These are phyloP conservation scores for Cyclocybe aegerita DNA, from an alignment of 768 basidiomycete genomes.

Conservation along the genomic window DNA sequence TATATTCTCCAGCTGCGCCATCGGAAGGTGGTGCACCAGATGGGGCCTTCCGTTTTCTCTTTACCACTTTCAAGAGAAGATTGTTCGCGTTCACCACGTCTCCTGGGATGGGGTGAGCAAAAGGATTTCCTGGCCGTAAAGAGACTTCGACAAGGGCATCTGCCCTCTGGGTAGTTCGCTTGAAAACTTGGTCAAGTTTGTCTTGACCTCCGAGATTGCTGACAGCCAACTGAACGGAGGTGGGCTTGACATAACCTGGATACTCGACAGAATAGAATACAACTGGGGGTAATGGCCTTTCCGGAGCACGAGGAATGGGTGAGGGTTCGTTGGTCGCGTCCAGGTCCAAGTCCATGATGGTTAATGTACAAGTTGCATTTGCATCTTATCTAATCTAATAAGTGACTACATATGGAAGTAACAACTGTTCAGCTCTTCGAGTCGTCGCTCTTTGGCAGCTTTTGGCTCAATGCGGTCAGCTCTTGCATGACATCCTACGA, in stretches of 20 bases:
- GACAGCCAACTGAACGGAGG: slow-evolving; percentile 63
- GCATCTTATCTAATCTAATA: slow-evolving; percentile 31
- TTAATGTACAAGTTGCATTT: slow-evolving; percentile 26
- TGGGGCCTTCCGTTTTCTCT: slow-evolving; percentile 54
- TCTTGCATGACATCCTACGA: too few relatives aligned
- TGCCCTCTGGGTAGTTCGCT: slow-evolving; percentile 57
- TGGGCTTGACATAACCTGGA: slow-evolving; percentile 75
- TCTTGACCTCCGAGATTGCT: slow-evolving; percentile 68
- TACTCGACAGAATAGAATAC: slow-evolving; percentile 85
- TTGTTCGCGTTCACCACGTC: slow-evolving; percentile 77
- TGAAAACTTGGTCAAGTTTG: slow-evolving; percentile 76
- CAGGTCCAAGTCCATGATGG: slow-evolving; percentile 14
- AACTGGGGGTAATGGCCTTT: slow-evolving; percentile 48
- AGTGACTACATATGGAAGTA: too few relatives aligned
- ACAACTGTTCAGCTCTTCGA: too few relatives aligned
- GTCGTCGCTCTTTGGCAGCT: too few relatives aligned
- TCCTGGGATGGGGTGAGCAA: slow-evolving; percentile 82
- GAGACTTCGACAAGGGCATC: slow-evolving; percentile 75
- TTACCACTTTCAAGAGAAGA: slow-evolving; percentile 83
- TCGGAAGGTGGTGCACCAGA: slow-evolving; percentile 23
- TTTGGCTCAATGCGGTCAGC: too few relatives aligned
- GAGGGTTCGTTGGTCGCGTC: slow-evolving; percentile 10
- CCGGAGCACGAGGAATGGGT: slow-evolving; percentile 23
- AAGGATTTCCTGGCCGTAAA: slow-evolving; percentile 71
- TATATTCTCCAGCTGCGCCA: slow-evolving; percentile 64